phyloP scores from a whole-genome alignment of 2,329 filamentous ascomycete species.

The Xylaria sp. region DNA sequence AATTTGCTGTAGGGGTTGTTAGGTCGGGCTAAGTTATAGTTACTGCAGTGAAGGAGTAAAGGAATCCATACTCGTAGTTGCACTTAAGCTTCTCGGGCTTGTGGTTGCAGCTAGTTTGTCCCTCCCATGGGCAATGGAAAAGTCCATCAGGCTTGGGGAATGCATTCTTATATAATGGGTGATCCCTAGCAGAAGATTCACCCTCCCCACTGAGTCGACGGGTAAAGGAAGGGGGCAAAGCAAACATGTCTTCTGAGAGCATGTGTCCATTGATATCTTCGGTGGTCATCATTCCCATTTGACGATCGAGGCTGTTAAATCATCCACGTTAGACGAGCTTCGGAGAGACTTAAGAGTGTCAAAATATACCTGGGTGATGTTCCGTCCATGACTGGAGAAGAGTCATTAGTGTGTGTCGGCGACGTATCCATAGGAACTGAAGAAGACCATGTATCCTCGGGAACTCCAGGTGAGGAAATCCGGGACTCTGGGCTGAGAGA shows the following conservation, averaged over 20 bases:
- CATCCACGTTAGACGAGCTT: conserved; percentile 41
- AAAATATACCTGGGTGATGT: conserved; percentile 60
- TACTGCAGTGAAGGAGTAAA: not conserved
- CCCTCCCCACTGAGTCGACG: conserved; percentile 58
- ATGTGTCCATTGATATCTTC: conserved; percentile 47
- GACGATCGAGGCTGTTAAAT: conserved; percentile 46
- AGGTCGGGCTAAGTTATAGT: conserved; percentile 13
- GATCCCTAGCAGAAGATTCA: conserved; percentile 64
- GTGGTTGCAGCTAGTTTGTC: conserved; percentile 76
- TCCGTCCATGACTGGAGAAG: conserved; percentile 56
- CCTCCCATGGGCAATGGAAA: conserved; percentile 91
- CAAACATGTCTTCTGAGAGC: conserved; percentile 46
- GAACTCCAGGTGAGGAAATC: conserved; percentile 55
- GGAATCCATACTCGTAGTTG: conserved; percentile 87
- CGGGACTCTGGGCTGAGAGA: conserved; percentile 58
- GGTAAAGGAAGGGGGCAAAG: conserved; percentile 49
- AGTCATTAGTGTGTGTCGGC: conserved; percentile 53
- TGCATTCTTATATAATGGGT: conserved; percentile 73
- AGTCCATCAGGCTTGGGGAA: conserved; percentile 73
- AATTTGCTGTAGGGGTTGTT: conserved; percentile 73
- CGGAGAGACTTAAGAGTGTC: conserved; percentile 26
- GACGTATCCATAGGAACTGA: conserved; percentile 47
- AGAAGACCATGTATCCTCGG: conserved; percentile 55
- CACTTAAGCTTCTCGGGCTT: conserved; percentile 96
- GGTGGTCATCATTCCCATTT: conserved; percentile 46